Conservation (phyloP, 1,139 yeast species). For the Chernovozyma aurita region DNA sequence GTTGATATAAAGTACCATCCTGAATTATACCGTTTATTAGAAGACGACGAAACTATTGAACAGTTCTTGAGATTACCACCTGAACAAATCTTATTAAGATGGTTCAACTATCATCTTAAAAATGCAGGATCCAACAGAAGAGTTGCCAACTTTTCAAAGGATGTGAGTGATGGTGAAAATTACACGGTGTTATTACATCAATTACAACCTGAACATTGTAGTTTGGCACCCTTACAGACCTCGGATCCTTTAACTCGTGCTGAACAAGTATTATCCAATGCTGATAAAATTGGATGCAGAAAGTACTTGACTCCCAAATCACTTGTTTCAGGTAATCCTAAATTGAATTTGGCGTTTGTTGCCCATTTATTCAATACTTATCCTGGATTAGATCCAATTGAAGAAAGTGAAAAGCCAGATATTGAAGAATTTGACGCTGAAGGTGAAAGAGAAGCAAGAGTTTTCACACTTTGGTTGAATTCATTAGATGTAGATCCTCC, state of each 20-base stretch:
- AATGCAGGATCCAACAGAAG: constrained; percentile 90
- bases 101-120: constrained; percentile 95
- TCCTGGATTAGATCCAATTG: constrained; percentile 95
- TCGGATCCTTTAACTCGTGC: constrained; percentile 75
- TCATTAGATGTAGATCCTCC: constrained; percentile 96
- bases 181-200: constrained; percentile 87
- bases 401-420: constrained; percentile 83
- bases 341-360: constrained; percentile 92
- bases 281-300: constrained; percentile 88
- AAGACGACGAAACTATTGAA: constrained; percentile 95
- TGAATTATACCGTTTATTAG: constrained; percentile 87
- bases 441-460: constrained; percentile 99
- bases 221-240: constrained; percentile 74
- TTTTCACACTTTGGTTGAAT: constrained; percentile 94
- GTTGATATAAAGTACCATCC: constrained; percentile 97
- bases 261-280: constrained; percentile 76
- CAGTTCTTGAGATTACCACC: constrained; percentile 96
- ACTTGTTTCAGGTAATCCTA: constrained; percentile 93
- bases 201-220: constrained; percentile 79
- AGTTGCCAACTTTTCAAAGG: constrained; percentile 80
- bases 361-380: constrained; percentile 94
- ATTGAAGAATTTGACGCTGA: constrained; percentile 97
- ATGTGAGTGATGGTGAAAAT: constrained; percentile 92
- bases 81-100: constrained; percentile 91
- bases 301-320: constrained; percentile 93